These are phyloP conservation scores for Austroboletus novae-zelandiae DNA, from an alignment of 1,284 basidiomycete genomes.

Conservation along the genomic window DNA sequence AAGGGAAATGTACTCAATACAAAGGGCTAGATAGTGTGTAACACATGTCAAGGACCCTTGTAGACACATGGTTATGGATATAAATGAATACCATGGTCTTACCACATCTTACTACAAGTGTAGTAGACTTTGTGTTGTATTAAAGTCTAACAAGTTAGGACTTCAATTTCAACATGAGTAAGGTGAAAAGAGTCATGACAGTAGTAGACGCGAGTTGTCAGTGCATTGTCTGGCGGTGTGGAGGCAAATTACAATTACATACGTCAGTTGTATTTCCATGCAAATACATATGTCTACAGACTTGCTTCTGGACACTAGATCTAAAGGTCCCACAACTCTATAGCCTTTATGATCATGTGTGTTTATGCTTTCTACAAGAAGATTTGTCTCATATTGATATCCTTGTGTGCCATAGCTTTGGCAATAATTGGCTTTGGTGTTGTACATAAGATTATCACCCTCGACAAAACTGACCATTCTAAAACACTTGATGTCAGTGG, in stretches of 20 bases:
- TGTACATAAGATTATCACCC: conserved; percentile 19
- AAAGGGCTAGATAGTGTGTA: too few species aligned
- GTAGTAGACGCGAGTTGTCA: conserved; percentile 9
- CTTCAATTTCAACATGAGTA: too few species aligned
- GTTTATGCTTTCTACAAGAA: conserved; percentile 32
- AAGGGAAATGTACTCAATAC: too few species aligned
- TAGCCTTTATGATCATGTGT: conserved; percentile 31
- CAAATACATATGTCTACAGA: neutral
- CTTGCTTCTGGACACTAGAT: conserved; percentile 16
- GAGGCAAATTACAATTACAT: neutral
- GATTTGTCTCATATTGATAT: conserved; percentile 14
- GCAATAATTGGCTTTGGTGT: conserved; percentile 7
- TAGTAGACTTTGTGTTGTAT: too few species aligned
- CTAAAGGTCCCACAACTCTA: neutral
- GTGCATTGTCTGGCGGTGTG: neutral
- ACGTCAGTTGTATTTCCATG: conserved; percentile 2
- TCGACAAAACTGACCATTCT: neutral
- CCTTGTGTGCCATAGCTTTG: conserved; percentile 6
- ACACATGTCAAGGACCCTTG: too few species aligned
- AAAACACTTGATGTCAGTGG: conserved; percentile 6
- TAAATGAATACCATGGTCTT: too few species aligned
- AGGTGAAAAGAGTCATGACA: too few species aligned
- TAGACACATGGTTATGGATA: too few species aligned
- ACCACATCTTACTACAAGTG: too few species aligned
- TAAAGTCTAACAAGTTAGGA: too few species aligned